These are phyloP conservation scores for Lactarius deliciosus DNA, from an alignment of 768 basidiomycete genomes.

Conservation along the genomic window DNA sequence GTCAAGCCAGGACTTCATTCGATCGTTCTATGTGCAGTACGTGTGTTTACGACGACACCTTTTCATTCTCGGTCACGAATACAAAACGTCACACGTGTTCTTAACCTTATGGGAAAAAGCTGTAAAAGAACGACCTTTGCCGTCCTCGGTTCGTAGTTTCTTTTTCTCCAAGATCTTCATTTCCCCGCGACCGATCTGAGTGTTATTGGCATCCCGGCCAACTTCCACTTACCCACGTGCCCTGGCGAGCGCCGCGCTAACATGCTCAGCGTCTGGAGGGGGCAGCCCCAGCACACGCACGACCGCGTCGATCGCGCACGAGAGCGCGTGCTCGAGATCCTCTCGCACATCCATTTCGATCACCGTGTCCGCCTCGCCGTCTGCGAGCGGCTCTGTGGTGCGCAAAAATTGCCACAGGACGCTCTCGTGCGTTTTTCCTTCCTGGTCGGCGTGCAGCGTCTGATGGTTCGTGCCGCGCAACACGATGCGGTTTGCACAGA, in stretches of 20 bases:
- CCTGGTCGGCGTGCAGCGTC: constrained; percentile 60
- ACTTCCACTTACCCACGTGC: constrained; percentile 41
- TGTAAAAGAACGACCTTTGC: too few relatives aligned
- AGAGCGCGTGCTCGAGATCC: constrained; percentile 52
- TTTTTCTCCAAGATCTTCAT: too few relatives aligned
- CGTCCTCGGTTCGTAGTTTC: too few relatives aligned
- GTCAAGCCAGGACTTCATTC: background rate
- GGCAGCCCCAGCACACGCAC: constrained; percentile 54
- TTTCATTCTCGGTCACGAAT: too few relatives aligned
- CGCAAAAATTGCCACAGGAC: constrained; percentile 79
- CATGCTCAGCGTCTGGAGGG: constrained; percentile 52
- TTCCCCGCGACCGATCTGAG: too few relatives aligned
- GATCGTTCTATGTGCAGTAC: background rate
- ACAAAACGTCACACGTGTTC: too few relatives aligned
- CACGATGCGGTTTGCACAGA: constrained; percentile 75
- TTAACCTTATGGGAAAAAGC: too few relatives aligned
- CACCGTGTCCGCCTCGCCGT: constrained; percentile 61
- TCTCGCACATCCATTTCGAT: constrained; percentile 70
- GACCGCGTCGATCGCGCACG: constrained; percentile 57
- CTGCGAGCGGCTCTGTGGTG: constrained; percentile 57
- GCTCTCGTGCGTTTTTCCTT: constrained; percentile 63
- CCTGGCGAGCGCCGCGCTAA: constrained; percentile 49
- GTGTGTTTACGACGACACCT: constrained; percentile 5
- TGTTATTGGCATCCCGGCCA: too few relatives aligned
- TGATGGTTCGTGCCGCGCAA: constrained; percentile 85